Conservation (phyloP, 2,329 filamentous ascomycete genomes). For the Trichoderma sp. region DNA sequence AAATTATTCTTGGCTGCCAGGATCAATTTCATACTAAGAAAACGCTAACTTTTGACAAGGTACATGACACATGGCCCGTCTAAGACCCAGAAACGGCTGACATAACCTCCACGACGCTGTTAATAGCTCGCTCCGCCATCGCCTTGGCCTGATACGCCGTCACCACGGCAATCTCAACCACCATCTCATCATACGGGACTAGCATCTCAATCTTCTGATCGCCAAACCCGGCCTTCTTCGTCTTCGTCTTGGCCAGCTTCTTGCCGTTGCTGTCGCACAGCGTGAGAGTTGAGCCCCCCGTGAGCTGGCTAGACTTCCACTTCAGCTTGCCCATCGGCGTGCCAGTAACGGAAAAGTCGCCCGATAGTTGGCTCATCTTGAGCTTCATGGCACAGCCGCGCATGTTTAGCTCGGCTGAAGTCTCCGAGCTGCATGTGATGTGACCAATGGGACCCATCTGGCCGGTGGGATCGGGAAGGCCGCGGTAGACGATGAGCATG, state of each 20-base stretch:
- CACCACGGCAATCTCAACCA: neutral
- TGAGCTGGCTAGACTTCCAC: neutral
- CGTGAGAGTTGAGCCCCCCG: neutral
- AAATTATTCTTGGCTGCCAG: neutral
- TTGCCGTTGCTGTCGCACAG: neutral
- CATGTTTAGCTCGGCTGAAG: neutral
- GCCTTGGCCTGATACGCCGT: neutral
- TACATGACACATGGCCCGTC: slow-evolving; percentile 5
- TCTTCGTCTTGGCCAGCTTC: neutral
- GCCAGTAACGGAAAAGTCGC: neutral
- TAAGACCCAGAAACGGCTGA: neutral
- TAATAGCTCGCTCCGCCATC: neutral
- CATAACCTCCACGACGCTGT: neutral
- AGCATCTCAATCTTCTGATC: neutral
- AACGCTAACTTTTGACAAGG: neutral
- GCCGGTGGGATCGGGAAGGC: neutral
- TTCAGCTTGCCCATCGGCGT: neutral
- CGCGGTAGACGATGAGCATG: neutral
- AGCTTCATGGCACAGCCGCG: neutral
- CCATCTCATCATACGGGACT: neutral
- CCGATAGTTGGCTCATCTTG: neutral
- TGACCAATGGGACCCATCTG: neutral
- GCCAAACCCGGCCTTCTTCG: neutral
- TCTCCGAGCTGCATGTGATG: neutral
- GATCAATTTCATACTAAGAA: neutral